Evolutionary conservation across 352 stramenopile species (phyloP).

Genomic region (Plasmopara viticola): DNA sequence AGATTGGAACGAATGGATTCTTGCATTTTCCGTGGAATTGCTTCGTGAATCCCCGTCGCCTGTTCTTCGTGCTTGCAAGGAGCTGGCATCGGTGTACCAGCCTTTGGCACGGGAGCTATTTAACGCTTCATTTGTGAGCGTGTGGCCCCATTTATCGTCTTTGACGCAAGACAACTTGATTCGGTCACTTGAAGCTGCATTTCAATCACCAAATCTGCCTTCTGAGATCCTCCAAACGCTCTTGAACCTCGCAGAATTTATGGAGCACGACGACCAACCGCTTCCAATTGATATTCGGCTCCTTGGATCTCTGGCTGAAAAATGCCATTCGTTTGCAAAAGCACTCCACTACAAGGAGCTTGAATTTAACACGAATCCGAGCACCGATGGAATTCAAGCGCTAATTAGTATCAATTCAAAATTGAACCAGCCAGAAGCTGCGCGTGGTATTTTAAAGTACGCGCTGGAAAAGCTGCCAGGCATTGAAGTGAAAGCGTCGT

Average conservation of each 20-base stretch:
- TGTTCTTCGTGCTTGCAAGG: constrained; percentile 92
- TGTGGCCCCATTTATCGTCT: constrained; percentile 95
- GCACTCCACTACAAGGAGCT: constrained; percentile 98
- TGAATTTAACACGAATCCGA: constrained; percentile 92
- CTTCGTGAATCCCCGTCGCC: constrained; percentile 95
- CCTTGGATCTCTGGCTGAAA: constrained; percentile 94
- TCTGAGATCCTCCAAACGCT: constrained; percentile 97
- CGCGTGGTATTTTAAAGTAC: constrained; percentile 97
- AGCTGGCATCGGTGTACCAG: constrained; percentile 96
- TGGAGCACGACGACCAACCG: constrained; percentile 97
- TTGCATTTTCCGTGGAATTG: constrained; percentile 95
- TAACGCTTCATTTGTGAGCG: constrained; percentile 98
- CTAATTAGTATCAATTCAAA: constrained; percentile 99
- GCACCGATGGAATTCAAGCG: constrained; percentile 92
- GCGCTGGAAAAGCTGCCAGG: constrained; percentile 64
- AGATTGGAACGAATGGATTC: constrained; percentile 99
- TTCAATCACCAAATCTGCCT: constrained; percentile 89
- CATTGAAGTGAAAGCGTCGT: constrained; percentile 91
- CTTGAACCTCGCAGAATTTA: constrained; percentile 99
- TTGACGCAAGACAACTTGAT: constrained; percentile 91
- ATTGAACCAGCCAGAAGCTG: constrained; percentile 92
- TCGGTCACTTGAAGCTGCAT: constrained; percentile 91
- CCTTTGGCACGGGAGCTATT: constrained; percentile 98
- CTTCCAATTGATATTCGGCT: constrained; percentile 97
- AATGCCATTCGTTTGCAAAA: constrained; percentile 98